Percentiles rank a stretch among this genome's conserved stretches.
Evolutionary conservation across 1,284 basidiomycete genomes (phyloP).

Genomic region (Mycosarcoma maydis): DNA sequence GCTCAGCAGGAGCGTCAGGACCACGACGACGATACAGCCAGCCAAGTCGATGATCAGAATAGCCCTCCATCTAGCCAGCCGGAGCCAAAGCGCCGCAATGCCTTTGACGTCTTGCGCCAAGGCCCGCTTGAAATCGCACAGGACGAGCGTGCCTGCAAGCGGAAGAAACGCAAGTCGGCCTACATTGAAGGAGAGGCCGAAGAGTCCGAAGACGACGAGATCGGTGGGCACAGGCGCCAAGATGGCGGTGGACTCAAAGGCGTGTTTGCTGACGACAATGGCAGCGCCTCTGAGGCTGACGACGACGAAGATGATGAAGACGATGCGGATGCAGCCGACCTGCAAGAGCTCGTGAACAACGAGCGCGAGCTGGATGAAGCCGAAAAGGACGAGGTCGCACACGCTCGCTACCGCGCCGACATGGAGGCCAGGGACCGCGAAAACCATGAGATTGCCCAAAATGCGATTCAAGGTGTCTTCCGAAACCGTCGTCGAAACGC

Average conservation of each 20-base stretch:
- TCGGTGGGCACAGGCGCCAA: slow-evolving; percentile 25
- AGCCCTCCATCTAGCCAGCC: slow-evolving; percentile 32
- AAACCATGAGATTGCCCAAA: slow-evolving; percentile 54
- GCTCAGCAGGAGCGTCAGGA: neutral
- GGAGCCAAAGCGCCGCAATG: slow-evolving; percentile 26
- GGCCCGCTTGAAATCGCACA: neutral
- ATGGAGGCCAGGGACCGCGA: slow-evolving; percentile 55
- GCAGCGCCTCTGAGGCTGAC: slow-evolving; percentile 14
- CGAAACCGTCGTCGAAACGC: slow-evolving; percentile 43
- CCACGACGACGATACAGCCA: slow-evolving; percentile 5
- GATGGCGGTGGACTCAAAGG: slow-evolving; percentile 57
- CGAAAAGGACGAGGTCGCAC: slow-evolving; percentile 54
- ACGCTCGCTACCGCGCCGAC: slow-evolving; percentile 49
- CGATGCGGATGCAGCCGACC: slow-evolving; percentile 55
- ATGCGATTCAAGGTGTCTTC: slow-evolving; percentile 51
- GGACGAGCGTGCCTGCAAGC: neutral
- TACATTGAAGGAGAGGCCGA: slow-evolving; percentile 65
- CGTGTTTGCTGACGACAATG: slow-evolving; percentile 53
- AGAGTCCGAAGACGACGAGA: slow-evolving; percentile 63
- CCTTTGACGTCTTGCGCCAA: slow-evolving; percentile 26
- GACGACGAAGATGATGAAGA: slow-evolving; percentile 54
- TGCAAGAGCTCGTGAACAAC: slow-evolving; percentile 61
- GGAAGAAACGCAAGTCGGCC: slow-evolving; percentile 46
- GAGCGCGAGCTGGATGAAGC: slow-evolving; percentile 59
- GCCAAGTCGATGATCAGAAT: slow-evolving; percentile 28